Evolutionary conservation across 1,139 yeast species (phyloP), one percentile per base, ranked within the genome.

Genomic region (Geotrichum europaeum): DNA sequence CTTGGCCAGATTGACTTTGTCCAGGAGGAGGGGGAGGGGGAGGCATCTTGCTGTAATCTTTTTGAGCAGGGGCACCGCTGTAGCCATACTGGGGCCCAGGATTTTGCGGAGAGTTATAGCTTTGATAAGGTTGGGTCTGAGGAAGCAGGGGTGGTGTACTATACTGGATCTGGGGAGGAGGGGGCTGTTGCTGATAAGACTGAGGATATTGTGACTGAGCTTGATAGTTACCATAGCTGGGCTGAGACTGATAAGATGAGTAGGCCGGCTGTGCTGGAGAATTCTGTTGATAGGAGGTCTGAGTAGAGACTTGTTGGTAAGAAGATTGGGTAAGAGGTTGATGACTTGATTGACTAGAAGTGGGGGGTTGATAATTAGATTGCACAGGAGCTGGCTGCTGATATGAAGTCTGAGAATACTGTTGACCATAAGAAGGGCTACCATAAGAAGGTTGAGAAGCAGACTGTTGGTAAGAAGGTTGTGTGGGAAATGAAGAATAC

Each of bases 101-200:
- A 6, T 32, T 30, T 15, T 82, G 81, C 7, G 76, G 77, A 58
- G 74, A 75, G 63, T 79, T 79, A 57, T 78, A 76, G 1, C 74
- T 65, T 1, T 73, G 54, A 49, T 56, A 57, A 50, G 54, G 63
- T 51, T 52, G 62, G 24, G 49, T 61, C 45, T 34, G 62, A 20
- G 51, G 55, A n/a, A 58, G 62, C 30, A 55, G 62, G 25, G 59
- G 65, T 53, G 15, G 18, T 53, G 20, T 32, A 18, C 50, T 6
- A 28, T 40, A 47, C 50, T 36, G 50, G 18, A 15, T 22, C 55
- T 61, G 63, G 28, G 60, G 63, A 13, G 62, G 62, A 20, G 58
- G 62, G 2, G 32, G 50, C n/a, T 58, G 66, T 52, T 60, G 64
- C 24, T 61, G 67, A 25, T 62, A 64, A 22, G 51, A 62, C 54